Evolutionary conservation across 176 grass and related monocot species (phyloP).

Genomic region (Chrysopogon serrulatus): DNA sequence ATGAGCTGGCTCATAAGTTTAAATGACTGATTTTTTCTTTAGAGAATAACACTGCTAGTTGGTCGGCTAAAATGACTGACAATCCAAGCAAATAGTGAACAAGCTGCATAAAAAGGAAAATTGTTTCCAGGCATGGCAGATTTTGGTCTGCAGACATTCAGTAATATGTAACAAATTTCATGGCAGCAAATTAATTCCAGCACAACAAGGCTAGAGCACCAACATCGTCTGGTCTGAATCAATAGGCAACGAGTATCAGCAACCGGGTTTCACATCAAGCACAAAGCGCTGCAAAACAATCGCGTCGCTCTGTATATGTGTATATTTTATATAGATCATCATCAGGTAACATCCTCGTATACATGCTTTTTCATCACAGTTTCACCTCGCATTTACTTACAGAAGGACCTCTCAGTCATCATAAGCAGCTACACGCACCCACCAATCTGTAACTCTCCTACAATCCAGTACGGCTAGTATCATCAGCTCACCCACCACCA

Average conservation of each 20-base stretch:
- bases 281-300: background rate
- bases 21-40: too few relatives aligned
- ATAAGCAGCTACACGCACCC: background rate
- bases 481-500: slow-evolving; percentile 26
- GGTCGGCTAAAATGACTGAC: too few relatives aligned
- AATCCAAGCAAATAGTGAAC: too few relatives aligned
- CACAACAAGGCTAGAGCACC: background rate
- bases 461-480: background rate
- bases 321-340: background rate
- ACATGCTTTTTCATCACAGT: background rate
- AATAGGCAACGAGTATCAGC: background rate
- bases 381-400: background rate
- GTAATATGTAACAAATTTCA: too few relatives aligned
- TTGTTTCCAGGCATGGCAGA: too few relatives aligned
- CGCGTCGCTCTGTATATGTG: background rate
- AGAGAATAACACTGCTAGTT: too few relatives aligned
- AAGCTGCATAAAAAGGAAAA: too few relatives aligned
- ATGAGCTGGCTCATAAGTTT: too few relatives aligned
- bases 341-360: background rate
- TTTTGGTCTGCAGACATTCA: too few relatives aligned
- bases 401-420: background rate
- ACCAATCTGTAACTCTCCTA: background rate
- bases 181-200: background rate
- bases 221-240: background rate
- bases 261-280: background rate